A percentile compares a stretch with the other conserved stretches of the same genome.
Conservation (phyloP, 23 red algal genomes). For the Gracilariopsis chorda region DNA sequence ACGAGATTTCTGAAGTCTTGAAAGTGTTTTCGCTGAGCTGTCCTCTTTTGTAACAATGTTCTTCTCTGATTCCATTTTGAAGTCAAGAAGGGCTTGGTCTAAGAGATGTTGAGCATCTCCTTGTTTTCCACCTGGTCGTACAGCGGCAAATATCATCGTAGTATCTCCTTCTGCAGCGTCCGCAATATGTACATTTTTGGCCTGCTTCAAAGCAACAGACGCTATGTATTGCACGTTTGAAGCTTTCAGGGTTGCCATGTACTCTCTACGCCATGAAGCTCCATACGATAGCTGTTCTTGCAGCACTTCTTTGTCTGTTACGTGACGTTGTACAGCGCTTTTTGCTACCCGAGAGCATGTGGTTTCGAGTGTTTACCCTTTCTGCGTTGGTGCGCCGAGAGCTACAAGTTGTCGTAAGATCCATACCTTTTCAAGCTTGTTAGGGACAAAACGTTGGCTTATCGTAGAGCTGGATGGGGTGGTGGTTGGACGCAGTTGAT, state of each 20-base stretch:
- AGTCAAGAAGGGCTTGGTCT: conserved; percentile 26
- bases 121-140: background rate
- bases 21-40: background rate
- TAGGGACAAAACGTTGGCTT: conserved; percentile 18
- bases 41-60: background rate
- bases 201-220: background rate
- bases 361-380: background rate
- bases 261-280: background rate
- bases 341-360: background rate
- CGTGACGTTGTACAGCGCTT: background rate
- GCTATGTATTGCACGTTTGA: background rate
- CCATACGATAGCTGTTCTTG: background rate
- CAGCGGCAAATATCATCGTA: background rate
- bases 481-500: too few relatives aligned
- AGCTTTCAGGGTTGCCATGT: background rate
- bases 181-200: background rate
- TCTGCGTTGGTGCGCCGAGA: background rate
- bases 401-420: background rate
- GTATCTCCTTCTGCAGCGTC: background rate
- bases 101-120: background rate
- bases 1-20: background rate
- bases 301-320: background rate
- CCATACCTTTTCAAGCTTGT: conserved; percentile 35
- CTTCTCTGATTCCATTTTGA: background rate
- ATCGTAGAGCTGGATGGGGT: too few relatives aligned